Percentiles rank a stretch among this genome's conserved stretches.
These are phyloP conservation scores for Aspergillus pseudoglaucus DNA, from an alignment of 2,329 filamentous ascomycete genomes.

Conservation along the genomic window DNA sequence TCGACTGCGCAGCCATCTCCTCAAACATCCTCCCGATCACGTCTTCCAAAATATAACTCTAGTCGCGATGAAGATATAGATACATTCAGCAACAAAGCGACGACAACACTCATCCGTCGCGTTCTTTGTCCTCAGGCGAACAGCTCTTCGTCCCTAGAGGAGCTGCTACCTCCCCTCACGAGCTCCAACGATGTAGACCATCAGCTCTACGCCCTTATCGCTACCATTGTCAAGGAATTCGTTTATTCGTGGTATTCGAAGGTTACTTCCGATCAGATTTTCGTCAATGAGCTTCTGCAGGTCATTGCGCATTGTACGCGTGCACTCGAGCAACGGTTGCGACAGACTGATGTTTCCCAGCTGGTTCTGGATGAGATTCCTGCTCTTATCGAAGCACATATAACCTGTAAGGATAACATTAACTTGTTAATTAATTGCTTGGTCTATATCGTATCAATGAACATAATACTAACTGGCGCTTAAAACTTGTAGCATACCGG, in stretches of 20 bases:
- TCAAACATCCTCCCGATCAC: slow-evolving; percentile 26
- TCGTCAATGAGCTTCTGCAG: slow-evolving; percentile 80
- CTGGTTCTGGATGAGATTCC: slow-evolving; percentile 84
- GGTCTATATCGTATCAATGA: neutral
- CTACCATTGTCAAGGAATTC: slow-evolving; percentile 82
- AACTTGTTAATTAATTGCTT: neutral
- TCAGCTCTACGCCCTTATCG: slow-evolving; percentile 86
- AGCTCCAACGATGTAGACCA: slow-evolving; percentile 91
- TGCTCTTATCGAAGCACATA: slow-evolving; percentile 69
- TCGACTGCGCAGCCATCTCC: slow-evolving; percentile 20
- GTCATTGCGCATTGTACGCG: slow-evolving; percentile 89
- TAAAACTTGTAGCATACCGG: slow-evolving; percentile 59
- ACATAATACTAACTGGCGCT: neutral
- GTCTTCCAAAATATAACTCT: slow-evolving; percentile 15
- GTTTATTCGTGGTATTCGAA: slow-evolving; percentile 89
- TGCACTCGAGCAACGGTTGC: slow-evolving; percentile 76
- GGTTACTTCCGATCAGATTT: slow-evolving; percentile 83
- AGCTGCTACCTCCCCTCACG: slow-evolving; percentile 81
- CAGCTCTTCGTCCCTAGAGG: slow-evolving; percentile 60
- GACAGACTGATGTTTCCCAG: slow-evolving; percentile 74
- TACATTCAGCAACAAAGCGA: slow-evolving; percentile 69
- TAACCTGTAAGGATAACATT: slow-evolving; percentile 55
- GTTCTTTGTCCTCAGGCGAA: slow-evolving; percentile 66
- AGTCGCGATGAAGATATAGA: slow-evolving; percentile 35
- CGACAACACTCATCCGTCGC: slow-evolving; percentile 71